These are phyloP conservation scores for Phaseolus lunatus DNA, from an alignment of 306 rosid genomes.

Conservation along the genomic window DNA sequence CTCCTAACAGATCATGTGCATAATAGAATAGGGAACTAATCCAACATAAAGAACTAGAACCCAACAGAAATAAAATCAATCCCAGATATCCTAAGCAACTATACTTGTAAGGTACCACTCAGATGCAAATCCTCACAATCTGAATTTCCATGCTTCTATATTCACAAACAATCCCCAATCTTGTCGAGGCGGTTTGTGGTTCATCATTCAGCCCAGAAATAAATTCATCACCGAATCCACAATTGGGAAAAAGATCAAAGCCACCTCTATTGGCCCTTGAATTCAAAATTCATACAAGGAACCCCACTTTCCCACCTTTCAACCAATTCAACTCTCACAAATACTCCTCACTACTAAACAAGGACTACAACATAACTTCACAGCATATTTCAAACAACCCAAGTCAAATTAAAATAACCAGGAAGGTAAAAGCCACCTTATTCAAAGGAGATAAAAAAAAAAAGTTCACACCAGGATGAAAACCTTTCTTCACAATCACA, in stretches of 20 bases:
- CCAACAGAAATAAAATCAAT: constrained; percentile 25
- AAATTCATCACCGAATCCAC: constrained; percentile 35
- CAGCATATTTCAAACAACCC: constrained; percentile 40
- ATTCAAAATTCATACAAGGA: constrained; percentile 37
- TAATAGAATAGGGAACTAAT: constrained; percentile 41
- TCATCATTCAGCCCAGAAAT: constrained; percentile 38
- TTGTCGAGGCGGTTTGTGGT: constrained; percentile 44
- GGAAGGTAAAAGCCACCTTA: constrained; percentile 18
- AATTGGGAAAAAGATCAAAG: constrained; percentile 9
- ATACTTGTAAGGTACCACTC: constrained; percentile 16
- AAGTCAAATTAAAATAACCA: constrained; percentile 38
- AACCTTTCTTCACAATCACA: constrained; percentile 33
- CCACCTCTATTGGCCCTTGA: constrained; percentile 43
- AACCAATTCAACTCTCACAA: constrained; percentile 36
- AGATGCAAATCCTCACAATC: constrained; percentile 18
- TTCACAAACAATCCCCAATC: constrained; percentile 52
- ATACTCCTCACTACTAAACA: constrained; percentile 29
- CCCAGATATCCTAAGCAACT: constrained; percentile 32
- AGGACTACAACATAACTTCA: constrained; percentile 28
- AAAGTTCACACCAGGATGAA: constrained; percentile 46
- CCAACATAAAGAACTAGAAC: constrained; percentile 46
- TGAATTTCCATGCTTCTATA: constrained; percentile 35
- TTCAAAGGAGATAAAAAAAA: constrained; percentile 39
- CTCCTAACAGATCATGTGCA: constrained; percentile 49
- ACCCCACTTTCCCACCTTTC: constrained; percentile 34